Percentiles rank a stretch among this genome's conserved stretches.
These are phyloP conservation scores for Lactarius psammicola DNA, from an alignment of 768 basidiomycete genomes.

Conservation along the genomic window DNA sequence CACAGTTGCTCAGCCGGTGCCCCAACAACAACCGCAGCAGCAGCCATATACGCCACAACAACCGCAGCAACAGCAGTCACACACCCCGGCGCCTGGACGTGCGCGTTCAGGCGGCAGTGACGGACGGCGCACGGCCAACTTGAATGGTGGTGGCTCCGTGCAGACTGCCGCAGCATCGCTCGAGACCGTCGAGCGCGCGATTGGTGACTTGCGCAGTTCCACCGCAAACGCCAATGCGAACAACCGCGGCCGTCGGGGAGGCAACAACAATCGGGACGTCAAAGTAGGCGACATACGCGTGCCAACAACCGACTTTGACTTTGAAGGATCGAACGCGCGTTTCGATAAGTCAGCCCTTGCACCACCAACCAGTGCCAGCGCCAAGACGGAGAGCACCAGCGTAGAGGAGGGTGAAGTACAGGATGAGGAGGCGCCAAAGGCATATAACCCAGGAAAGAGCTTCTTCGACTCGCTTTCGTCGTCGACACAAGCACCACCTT, in stretches of 20 bases:
- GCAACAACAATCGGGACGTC: constrained; percentile 23
- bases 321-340: constrained; percentile 69
- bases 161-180: constrained; percentile 71
- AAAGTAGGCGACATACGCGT: constrained; percentile 49
- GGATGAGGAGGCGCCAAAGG: constrained; percentile 40
- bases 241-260: constrained; percentile 35
- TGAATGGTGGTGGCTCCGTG: constrained; percentile 48
- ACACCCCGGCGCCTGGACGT: constrained; percentile 7
- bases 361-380: constrained; percentile 30
- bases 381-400: constrained; percentile 33
- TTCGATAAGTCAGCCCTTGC: constrained; percentile 71
- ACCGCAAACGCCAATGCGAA: constrained; percentile 36
- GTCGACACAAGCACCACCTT: constrained; percentile 41
- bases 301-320: constrained; percentile 80
- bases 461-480: constrained; percentile 76
- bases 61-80: constrained; percentile 22
- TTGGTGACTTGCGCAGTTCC: constrained; percentile 46
- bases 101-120: constrained; percentile 30
- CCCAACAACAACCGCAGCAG: constrained; percentile 28
- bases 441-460: constrained; percentile 75
- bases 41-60: constrained; percentile 30
- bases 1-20: constrained; percentile 31
- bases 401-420: constrained; percentile 39
- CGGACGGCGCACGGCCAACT: constrained; percentile 35
- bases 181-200: constrained; percentile 63